Evolutionary conservation across 352 stramenopile species (phyloP), one percentile per base, ranked within the genome.

Genomic region (Phytophthora fragariae): DNA sequence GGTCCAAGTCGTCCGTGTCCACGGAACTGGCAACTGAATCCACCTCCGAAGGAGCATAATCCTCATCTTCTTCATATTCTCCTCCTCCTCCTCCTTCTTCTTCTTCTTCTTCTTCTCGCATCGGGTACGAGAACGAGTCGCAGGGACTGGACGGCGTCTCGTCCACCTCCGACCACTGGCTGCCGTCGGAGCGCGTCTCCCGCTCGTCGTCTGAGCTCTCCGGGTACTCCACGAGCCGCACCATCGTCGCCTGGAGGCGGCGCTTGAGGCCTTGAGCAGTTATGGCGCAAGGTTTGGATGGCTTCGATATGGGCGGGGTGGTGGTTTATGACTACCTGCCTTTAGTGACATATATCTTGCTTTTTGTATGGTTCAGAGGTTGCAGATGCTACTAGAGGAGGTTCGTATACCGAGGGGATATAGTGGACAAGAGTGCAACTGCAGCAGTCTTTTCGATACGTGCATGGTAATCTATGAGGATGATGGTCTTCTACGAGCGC

Each of bases 191-290:
- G 37, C 37, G 37, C 37, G 37, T 44, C 14, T 77, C 59, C 4
- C 17, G 53, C 29, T 76, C 74, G 24, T 87, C 76, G 10, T 90
- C 83, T 3, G 81, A 85, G 61, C 83, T 90, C 67, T 80, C 77
- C 6, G 79, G 71, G 56, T 91, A 91, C 47, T 86, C 83, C 29
- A 91, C 83, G 1, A 86, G 73, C 72, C 57, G 75, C 54, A 82
- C 63, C 70, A 79, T 78, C 37, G 41, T 46, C 27, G 49, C 47
- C 54, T 44, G 9, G 37, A 44, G 37, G 55, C 53, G 71, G 19
- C 66, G 66, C 71, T 71, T 74, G 60, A 59, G 24, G 50, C 24
- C 46, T 62, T 39, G 14, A 52, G 44, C 66, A 61, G 61, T 75
- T 75, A 68, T 71, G 58, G 44, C 31, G 41, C 63, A 67, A 2